phyloP scores from a whole-genome alignment of 176 grass and related monocot species.

The Musa acuminata region DNA sequence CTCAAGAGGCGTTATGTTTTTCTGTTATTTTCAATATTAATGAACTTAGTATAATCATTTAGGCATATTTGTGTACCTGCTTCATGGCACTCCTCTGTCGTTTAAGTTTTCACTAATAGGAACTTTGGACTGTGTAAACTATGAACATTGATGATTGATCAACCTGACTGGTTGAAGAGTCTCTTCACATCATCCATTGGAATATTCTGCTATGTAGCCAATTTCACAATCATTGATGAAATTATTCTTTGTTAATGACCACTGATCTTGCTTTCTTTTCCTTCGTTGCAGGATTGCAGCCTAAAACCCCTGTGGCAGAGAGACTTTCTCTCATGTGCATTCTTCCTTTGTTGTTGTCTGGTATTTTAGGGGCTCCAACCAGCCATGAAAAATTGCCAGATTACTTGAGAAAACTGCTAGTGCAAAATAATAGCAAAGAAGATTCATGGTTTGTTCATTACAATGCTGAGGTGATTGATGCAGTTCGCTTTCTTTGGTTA shows the following conservation, averaged over 20 bases:
- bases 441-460: slow-evolving; percentile 66
- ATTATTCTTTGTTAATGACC: neutral
- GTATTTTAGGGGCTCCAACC: slow-evolving; percentile 75
- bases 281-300: slow-evolving; percentile 57
- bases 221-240: too few species aligned
- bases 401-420: slow-evolving; percentile 87
- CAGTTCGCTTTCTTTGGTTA: slow-evolving; percentile 83
- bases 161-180: neutral
- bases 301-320: slow-evolving; percentile 65
- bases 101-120: neutral
- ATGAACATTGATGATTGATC: too few species aligned
- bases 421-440: slow-evolving; percentile 49
- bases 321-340: slow-evolving; percentile 67
- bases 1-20: neutral
- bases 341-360: slow-evolving; percentile 80
- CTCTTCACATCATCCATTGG: neutral
- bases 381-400: slow-evolving; percentile 45
- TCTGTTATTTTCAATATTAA: too few species aligned
- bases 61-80: neutral
- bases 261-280: slow-evolving; percentile 2
- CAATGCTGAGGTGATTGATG: slow-evolving; percentile 64
- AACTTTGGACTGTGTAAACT: neutral
- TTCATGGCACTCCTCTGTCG: neutral
- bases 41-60: too few species aligned
- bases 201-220: neutral